Evolutionary conservation across 1,284 basidiomycete species (phyloP).

Genomic region (Leccinum huronense): DNA sequence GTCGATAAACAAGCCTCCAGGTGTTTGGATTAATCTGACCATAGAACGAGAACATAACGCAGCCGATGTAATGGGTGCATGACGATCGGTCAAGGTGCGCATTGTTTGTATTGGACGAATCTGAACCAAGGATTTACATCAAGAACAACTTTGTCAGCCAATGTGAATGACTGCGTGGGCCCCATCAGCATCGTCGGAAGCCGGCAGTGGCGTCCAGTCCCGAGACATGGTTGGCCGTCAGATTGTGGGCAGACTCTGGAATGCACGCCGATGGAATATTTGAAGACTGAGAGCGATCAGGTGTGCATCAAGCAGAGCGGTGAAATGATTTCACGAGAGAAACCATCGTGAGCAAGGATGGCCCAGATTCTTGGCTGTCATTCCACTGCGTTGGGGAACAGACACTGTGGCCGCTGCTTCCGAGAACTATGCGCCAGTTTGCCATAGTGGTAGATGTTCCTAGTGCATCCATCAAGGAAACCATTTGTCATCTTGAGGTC

Average conservation of each 20-base stretch:
- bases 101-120: constrained; percentile 36
- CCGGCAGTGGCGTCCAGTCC: constrained; percentile 23
- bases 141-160: constrained; percentile 75
- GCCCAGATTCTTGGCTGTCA: constrained; percentile 39
- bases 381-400: constrained; percentile 24
- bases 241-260: constrained; percentile 49
- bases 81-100: constrained; percentile 48
- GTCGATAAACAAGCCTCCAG: constrained; percentile 68
- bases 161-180: constrained; percentile 48
- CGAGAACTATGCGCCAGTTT: constrained; percentile 21
- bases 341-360: constrained; percentile 57
- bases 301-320: constrained; percentile 48
- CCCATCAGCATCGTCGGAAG: constrained; percentile 15
- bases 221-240: constrained; percentile 50
- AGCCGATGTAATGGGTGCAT: constrained; percentile 58
- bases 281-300: constrained; percentile 59
- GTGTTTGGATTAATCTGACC: constrained; percentile 67
- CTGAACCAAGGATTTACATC: constrained; percentile 63
- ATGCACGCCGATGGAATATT: constrained; percentile 52
- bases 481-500: constrained; percentile 48
- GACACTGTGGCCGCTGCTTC: constrained; percentile 27
- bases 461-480: constrained; percentile 48
- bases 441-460: constrained; percentile 26
- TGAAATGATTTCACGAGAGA: constrained; percentile 66
- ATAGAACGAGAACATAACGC: constrained; percentile 71